phyloP scores from a whole-genome alignment of 371 early-diverging fungal genomes.

The Umbelopsis sp. region DNA sequence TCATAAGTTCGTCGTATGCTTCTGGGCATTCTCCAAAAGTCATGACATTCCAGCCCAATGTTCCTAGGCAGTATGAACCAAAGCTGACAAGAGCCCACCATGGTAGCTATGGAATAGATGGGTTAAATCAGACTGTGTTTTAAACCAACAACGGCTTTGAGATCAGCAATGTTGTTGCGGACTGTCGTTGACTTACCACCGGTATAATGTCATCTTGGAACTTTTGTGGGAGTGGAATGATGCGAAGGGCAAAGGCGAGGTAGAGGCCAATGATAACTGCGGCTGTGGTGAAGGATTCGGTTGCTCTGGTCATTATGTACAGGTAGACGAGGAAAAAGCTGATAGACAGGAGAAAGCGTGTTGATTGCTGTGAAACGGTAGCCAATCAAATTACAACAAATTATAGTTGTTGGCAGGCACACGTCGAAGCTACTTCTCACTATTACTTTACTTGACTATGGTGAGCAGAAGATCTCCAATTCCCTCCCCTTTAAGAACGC shows the following conservation, averaged over 20 bases:
- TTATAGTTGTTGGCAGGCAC: neutral
- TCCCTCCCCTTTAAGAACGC: no score
- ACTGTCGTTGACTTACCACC: slow-evolving; percentile 44
- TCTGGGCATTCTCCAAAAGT: slow-evolving; percentile 92
- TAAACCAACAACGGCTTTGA: no score
- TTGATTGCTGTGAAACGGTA: neutral
- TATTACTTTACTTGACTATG: neutral
- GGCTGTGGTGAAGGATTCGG: slow-evolving; percentile 55
- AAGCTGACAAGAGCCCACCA: slow-evolving; percentile 82
- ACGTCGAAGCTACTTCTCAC: neutral
- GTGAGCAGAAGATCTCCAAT: neutral
- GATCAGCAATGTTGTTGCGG: no score
- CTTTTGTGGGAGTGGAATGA: slow-evolving; percentile 58
- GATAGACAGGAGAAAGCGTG: neutral
- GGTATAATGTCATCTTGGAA: slow-evolving; percentile 63
- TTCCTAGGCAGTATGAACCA: slow-evolving; percentile 83
- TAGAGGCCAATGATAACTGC: slow-evolving; percentile 50
- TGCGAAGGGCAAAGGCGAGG: slow-evolving; percentile 53
- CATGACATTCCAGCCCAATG: slow-evolving; percentile 82
- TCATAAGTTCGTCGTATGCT: slow-evolving; percentile 79
- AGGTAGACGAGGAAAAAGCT: neutral
- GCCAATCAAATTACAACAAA: slow-evolving; percentile 14
- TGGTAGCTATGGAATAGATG: slow-evolving; percentile 62
- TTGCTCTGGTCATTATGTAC: slow-evolving; percentile 63
- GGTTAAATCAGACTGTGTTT: no score